Evolutionary conservation across 2,329 filamentous ascomycete species (phyloP).

Genomic region (Diplodia corticola): DNA sequence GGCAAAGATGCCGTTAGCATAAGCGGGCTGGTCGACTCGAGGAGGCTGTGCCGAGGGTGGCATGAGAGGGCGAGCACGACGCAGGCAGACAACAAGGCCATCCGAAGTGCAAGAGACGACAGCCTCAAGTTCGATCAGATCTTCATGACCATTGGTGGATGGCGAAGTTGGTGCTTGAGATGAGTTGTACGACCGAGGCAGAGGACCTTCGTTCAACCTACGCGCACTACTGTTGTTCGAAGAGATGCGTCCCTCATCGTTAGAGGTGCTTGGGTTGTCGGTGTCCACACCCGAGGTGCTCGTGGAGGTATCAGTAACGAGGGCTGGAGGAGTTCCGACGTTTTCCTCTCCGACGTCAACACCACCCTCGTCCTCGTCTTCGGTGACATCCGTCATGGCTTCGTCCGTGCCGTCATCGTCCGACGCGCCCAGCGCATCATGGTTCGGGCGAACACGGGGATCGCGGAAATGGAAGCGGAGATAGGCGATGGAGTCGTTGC

Average conservation of each 20-base stretch:
- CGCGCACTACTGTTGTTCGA: slow-evolving; percentile 2
- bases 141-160: slow-evolving; percentile 26
- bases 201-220: not conserved
- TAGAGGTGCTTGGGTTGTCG: slow-evolving; percentile 23
- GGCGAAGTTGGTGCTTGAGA: slow-evolving; percentile 26
- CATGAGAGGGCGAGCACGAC: slow-evolving; percentile 70
- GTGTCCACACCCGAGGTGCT: slow-evolving; percentile 20
- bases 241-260: slow-evolving; percentile 6
- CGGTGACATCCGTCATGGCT: slow-evolving; percentile 51
- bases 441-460: slow-evolving; percentile 53
- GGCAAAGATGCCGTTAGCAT: slow-evolving; percentile 68
- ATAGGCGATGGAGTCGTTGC: slow-evolving; percentile 88
- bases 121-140: slow-evolving; percentile 73
- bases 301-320: not conserved
- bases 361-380: slow-evolving; percentile 48
- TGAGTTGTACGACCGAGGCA: not conserved
- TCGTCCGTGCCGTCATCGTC: slow-evolving; percentile 48
- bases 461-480: slow-evolving; percentile 83
- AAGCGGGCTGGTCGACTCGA: slow-evolving; percentile 41
- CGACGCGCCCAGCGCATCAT: slow-evolving; percentile 48
- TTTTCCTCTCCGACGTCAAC: slow-evolving; percentile 29
- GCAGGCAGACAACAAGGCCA: slow-evolving; percentile 77
- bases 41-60: slow-evolving; percentile 55
- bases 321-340: not conserved
- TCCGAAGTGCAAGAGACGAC: slow-evolving; percentile 92